Evolutionary conservation across 345 rosid genomes (phyloP), one percentile per base, ranked within the genome.

Genomic region (Alliaria petiolata): DNA sequence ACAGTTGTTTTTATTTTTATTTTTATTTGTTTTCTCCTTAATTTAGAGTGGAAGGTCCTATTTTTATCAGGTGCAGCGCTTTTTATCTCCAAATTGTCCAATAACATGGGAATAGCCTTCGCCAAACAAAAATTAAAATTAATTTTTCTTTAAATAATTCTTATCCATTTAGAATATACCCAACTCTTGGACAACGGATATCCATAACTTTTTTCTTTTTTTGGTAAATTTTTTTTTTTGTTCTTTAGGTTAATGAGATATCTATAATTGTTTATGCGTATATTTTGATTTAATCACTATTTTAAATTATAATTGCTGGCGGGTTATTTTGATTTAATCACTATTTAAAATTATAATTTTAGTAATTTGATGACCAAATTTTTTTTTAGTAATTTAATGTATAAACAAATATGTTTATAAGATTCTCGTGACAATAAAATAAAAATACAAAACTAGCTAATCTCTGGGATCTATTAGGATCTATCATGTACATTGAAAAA

Each of bases 101-200:
- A 76, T 76, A 70, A 70, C 76, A 76, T 76, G 71, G 80, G 80
- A 64, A 49, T 76, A 63, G n/a, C 22, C 63, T 66, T 36, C 33
- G 46, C 75, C 70, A 62, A 53, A 44, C 42, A 42, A 3, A 26
- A 20, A 31, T 7, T 31, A 14, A n/a, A 26, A 46, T 2, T 14
- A 1, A 14, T 28, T 14, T n/a, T n/a, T 11, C 8, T 13, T 8
- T 0, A 14, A 69, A n/a, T 36, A 19, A 67, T 31, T 13, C 36
- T 38, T 61, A 52, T 69, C 70, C 70, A 46, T 17, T 35, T 26
- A 62, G 44, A 69, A 62, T 76, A 68, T 69, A 62, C 70, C 51
- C 65, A 53, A 53, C 28, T 53, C 33, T 17, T 75, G 62, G 49
- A 68, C 54, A 43, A 53, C 6, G 43, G 33, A 40, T 49, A 49